Base-by-base conservation (phyloP, 2,329 filamentous ascomycete species). In the Sporothrix pallida region DNA sequence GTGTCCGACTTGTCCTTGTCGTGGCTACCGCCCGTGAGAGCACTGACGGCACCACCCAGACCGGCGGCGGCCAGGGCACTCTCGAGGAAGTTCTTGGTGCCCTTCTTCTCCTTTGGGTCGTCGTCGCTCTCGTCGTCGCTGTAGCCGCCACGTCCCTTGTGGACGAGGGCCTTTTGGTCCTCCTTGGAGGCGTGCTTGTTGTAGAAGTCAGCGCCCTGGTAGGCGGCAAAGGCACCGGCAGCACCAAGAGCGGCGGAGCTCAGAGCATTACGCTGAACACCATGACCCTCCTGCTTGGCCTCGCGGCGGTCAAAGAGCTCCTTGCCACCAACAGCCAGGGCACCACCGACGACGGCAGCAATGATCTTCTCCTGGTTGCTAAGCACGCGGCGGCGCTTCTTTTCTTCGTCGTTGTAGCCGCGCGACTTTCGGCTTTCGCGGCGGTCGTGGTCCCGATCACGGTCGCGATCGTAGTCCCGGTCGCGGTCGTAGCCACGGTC, bases 351-450 rank as follows among this genome's bases (percentile, higher is more conserved):
- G 48, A 91, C 86, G n/a, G 88, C 90, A 26, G 89, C 89, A 65
- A 91, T 85, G 76, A 91, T 89, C 81, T 91, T 90, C 77, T 91
- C 87, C 78, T 91, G 88, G 81, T 90, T 88, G 75, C 86, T 86
- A 74, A 91, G 82, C 74, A 87, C 84, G 77, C 88, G 84, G 77
- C 82, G 87, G 75, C 84, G 84, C 76, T 83, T 83, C 72, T 81
- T 80, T 75, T 85, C 83, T 73, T 93, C 90, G 75, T 91, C 89
- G 75, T 93, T 87, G 76, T 87, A 85, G 77, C 83, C 84, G 48
- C 86, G 86, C 72, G 87, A 85, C 70, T 82, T 84, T 81, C 87
- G 88, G 80, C 84, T 84, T 76, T 85, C 84, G 72, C 86, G 84
- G 37, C 83, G 81, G 75, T 87, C 83, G 77, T 85, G 82, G 75